Conservation (phyloP, 179 eudicot genomes). For the Nepenthes alata region DNA sequence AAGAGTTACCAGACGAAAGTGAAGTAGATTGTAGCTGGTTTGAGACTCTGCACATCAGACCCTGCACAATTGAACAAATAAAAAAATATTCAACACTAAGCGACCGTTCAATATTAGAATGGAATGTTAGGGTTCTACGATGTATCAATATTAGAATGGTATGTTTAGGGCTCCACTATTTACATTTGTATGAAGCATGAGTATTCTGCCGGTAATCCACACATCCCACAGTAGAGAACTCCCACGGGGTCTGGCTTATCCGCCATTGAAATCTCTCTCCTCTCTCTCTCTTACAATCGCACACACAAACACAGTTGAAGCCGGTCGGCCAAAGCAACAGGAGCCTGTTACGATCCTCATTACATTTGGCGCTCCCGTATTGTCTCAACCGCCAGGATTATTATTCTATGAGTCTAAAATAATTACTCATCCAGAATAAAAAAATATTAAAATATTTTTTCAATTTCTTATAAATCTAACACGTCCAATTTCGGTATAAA, state of each 20-base stretch:
- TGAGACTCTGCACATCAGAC: slow-evolving; percentile 37
- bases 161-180: slow-evolving; percentile 49
- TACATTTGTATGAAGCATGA: slow-evolving; percentile 83
- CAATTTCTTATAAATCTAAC: too few species aligned
- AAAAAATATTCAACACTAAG: background rate
- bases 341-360: too few species aligned
- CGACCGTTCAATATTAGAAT: background rate
- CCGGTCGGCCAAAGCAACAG: too few species aligned
- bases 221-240: slow-evolving; percentile 70
- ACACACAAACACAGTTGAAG: background rate
- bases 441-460: too few species aligned
- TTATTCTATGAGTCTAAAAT: too few species aligned
- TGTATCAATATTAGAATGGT: slow-evolving; percentile 31
- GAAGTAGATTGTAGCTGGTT: slow-evolving; percentile 60
- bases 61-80: slow-evolving; percentile 16
- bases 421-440: too few species aligned
- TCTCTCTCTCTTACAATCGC: background rate
- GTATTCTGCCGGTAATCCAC: slow-evolving; percentile 83
- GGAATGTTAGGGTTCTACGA: slow-evolving; percentile 41
- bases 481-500: too few species aligned
- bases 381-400: too few species aligned
- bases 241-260: slow-evolving; percentile 60
- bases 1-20: slow-evolving; percentile 41
- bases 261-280: slow-evolving; percentile 33
- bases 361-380: too few species aligned